Percentiles rank a stretch among this genome's conserved stretches.
These are phyloP conservation scores for Diophrys appendiculata DNA, from an alignment of 73 alveolate species.

Conservation along the genomic window DNA sequence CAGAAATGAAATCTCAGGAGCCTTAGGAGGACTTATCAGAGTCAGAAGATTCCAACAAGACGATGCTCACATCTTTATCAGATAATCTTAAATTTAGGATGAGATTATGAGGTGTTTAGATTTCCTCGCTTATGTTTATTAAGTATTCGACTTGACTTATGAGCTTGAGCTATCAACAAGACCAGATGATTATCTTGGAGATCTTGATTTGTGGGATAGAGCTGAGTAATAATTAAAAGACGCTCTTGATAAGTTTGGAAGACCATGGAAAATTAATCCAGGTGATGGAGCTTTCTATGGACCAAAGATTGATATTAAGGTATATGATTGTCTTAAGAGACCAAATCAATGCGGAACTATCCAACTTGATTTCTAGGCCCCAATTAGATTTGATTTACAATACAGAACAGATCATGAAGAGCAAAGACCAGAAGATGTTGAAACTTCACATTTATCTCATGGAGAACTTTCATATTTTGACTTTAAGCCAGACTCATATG, in stretches of 20 bases:
- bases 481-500: constrained; percentile 64
- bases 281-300: constrained; percentile 99
- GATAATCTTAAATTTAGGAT: constrained; percentile 93
- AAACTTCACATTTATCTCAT: constrained; percentile 27
- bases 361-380: constrained; percentile 96
- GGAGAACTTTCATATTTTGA: constrained; percentile 2
- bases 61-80: constrained; percentile 99
- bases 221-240: constrained; percentile 93
- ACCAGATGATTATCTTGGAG: constrained; percentile 95
- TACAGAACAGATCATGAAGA: constrained; percentile 87
- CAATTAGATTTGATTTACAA: constrained; percentile 93
- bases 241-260: constrained; percentile 95
- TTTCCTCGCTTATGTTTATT: constrained; percentile 84
- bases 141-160: constrained; percentile 91
- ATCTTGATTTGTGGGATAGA: constrained; percentile 93
- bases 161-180: constrained; percentile 93
- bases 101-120: constrained; percentile 87
- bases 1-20: constrained; percentile 99
- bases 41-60: constrained; percentile 99
- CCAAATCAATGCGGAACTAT: constrained; percentile 99
- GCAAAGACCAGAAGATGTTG: constrained; percentile 43
- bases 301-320: constrained; percentile 98
- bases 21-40: constrained; percentile 98
- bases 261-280: constrained; percentile 94
- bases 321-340: constrained; percentile 98